phyloP scores from a whole-genome alignment of 1,284 basidiomycete species.

The Tylopilus sp. region DNA sequence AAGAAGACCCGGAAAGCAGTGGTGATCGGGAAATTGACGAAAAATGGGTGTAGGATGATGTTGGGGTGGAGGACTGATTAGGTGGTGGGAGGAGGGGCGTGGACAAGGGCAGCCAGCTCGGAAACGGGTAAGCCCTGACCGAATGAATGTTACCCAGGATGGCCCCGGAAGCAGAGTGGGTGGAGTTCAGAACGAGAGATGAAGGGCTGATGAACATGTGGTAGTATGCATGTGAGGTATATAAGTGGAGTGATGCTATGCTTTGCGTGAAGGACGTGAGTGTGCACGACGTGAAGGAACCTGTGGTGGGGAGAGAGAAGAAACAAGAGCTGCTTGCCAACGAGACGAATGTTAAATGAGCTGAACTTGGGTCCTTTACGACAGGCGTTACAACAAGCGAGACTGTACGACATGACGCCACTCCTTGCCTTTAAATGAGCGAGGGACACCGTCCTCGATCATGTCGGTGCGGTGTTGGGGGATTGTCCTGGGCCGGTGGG shows the following conservation, averaged over 20 bases:
- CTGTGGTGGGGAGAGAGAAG: constrained; percentile 10
- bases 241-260: constrained; percentile 14
- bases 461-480: constrained; percentile 14
- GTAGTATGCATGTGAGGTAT: constrained; percentile 28
- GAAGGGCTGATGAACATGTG: constrained; percentile 28
- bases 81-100: constrained; percentile 7
- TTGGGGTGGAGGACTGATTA: constrained; percentile 8
- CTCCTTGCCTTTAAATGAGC: too few relatives aligned
- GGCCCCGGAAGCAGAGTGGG: constrained; percentile 7
- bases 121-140: constrained; percentile 12
- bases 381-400: constrained; percentile 20
- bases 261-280: constrained; percentile 24
- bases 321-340: constrained; percentile 12
- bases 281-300: constrained; percentile 18
- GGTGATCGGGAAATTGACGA: constrained; percentile 4
- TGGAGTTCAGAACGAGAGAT: constrained; percentile 19
- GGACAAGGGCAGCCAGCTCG: constrained; percentile 20
- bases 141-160: constrained; percentile 5
- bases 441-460: constrained; percentile 7
- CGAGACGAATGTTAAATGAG: neutral
- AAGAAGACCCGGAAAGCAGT: neutral
- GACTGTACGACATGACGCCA: constrained; percentile 18
- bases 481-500: constrained; percentile 2
- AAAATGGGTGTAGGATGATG: constrained; percentile 1
- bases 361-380: neutral